Evolutionary conservation across 495 filamentous ascomycete species (phyloP).

Genomic region (Penicillium coprophilum): DNA sequence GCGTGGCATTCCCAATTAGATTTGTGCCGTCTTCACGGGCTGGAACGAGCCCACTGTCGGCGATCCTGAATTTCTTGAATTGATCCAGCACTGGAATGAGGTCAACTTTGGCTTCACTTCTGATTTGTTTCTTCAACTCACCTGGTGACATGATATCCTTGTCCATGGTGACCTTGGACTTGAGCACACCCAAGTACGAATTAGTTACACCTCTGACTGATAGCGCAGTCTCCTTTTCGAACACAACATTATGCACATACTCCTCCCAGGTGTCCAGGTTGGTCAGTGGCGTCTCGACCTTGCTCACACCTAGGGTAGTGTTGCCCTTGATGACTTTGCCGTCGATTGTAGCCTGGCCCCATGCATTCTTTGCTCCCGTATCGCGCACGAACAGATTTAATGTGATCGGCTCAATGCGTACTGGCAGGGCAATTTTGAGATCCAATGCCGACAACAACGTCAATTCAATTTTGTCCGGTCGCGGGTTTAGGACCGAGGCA

Average conservation of each 20-base stretch:
- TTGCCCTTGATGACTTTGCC: constrained; percentile 36
- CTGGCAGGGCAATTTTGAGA: constrained; percentile 36
- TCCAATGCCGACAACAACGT: constrained; percentile 37
- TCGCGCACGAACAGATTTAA: constrained; percentile 38
- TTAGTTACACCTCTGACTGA: constrained; percentile 35
- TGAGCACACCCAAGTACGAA: constrained; percentile 37
- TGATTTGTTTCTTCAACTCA: constrained; percentile 15
- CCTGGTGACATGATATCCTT: constrained; percentile 39
- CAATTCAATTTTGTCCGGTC: constrained; percentile 33
- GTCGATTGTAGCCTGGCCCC: constrained; percentile 25
- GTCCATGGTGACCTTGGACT: constrained; percentile 36
- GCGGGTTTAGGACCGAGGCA: constrained; percentile 35
- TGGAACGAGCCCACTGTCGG: constrained; percentile 1
- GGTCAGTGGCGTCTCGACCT: constrained; percentile 26
- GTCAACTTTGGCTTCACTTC: constrained; percentile 9
- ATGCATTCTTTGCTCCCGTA: constrained; percentile 26
- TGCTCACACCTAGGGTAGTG: constrained; percentile 31
- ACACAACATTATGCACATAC: constrained; percentile 38
- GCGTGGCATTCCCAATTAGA: constrained; percentile 3
- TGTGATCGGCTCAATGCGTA: constrained; percentile 39
- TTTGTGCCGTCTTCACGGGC: neutral
- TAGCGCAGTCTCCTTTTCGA: constrained; percentile 28
- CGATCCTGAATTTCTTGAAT: constrained; percentile 18
- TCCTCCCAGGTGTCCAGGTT: constrained; percentile 32
- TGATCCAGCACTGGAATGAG: constrained; percentile 25